Evolutionary conservation across 2,329 filamentous ascomycete genomes (phyloP).

Genomic region (Coniochaeta prunicola): DNA sequence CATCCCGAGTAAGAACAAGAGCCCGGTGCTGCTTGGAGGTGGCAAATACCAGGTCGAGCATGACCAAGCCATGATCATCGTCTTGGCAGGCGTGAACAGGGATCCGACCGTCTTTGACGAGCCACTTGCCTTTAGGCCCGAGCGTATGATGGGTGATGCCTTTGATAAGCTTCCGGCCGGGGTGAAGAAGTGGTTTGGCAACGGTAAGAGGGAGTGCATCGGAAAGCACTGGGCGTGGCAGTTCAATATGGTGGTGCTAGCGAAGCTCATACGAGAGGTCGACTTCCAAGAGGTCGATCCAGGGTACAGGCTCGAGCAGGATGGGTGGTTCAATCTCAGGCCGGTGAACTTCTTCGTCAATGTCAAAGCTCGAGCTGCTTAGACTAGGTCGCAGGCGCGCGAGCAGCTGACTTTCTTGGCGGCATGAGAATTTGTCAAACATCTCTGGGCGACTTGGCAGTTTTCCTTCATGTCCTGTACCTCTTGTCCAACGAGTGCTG

Average conservation of each 20-base stretch:
- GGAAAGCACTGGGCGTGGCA: constrained; percentile 42
- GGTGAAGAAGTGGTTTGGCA: constrained; percentile 44
- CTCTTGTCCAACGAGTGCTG: not conserved
- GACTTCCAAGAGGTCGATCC: constrained; percentile 37
- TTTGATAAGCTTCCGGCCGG: constrained; percentile 34
- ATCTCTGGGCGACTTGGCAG: not conserved
- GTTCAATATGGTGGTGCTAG: constrained; percentile 33
- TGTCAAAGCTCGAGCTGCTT: constrained; percentile 28
- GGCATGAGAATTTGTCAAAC: not conserved
- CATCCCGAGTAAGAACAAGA: constrained; percentile 29
- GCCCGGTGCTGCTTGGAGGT: constrained; percentile 37
- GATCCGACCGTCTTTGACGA: constrained; percentile 40
- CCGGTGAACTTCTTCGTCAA: constrained; percentile 37
- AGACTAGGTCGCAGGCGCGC: not conserved
- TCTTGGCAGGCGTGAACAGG: constrained; percentile 42
- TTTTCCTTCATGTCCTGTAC: not conserved
- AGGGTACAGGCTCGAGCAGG: constrained; percentile 31
- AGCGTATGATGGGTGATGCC: constrained; percentile 39
- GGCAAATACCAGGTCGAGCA: constrained; percentile 42
- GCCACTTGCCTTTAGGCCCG: constrained; percentile 35
- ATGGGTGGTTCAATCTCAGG: constrained; percentile 47
- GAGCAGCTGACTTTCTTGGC: not conserved
- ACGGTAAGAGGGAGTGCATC: constrained; percentile 44
- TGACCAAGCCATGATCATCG: constrained; percentile 40
- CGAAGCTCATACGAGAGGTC: constrained; percentile 34